Base-by-base conservation (phyloP, 345 rosid genomes). In the Geranium brycei region DNA sequence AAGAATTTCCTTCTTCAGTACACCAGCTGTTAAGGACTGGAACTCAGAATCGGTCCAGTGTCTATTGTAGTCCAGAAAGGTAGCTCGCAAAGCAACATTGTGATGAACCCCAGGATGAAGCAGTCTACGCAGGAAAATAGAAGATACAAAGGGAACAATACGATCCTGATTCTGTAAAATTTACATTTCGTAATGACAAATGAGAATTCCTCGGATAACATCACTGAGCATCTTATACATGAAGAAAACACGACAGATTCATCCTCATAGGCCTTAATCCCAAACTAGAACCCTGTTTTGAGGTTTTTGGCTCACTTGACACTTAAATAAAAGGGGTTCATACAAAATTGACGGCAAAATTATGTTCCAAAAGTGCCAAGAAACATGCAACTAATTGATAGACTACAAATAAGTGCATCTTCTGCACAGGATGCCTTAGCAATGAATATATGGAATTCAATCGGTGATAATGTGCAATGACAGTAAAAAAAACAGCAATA, bases 11-110 rank as follows among this genome's bases (percentile, higher is more conserved):
- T 81, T 86, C 75, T 79, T 88, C 62, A 93, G 78, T 71, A 86
- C 96, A 76, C 82, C 95, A 66, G 78, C 82, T 64, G 86, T 87
- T 73, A 90, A 73, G 56, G 88, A 82, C 71, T 75, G 87, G 75
- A 90, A 88, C 79, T 93, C 99, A 61, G 87, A 69, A 68, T 86
- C 91, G 69, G 84, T 81, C 88, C 86, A 86, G 64, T 80, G 87
- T 78, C 74, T 86, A 69, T 84, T 80, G 72, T 90, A 83, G 73
- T 88, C 92, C 75, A 82, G 72, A 67, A 93, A 80, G 56, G 95
- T 82, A 67, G 79, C 77, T 57, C 85, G 91, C 60, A 93, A 72
- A 71, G 83, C 78, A 57, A 53, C 63, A 69, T 68, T 79, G 70
- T 83, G 82, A 77, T 71, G 75, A 78, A 90, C 77, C 62, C 99